Evolutionary conservation across 2,329 filamentous ascomycete species (phyloP).

Genomic region (Xylaria sp.): DNA sequence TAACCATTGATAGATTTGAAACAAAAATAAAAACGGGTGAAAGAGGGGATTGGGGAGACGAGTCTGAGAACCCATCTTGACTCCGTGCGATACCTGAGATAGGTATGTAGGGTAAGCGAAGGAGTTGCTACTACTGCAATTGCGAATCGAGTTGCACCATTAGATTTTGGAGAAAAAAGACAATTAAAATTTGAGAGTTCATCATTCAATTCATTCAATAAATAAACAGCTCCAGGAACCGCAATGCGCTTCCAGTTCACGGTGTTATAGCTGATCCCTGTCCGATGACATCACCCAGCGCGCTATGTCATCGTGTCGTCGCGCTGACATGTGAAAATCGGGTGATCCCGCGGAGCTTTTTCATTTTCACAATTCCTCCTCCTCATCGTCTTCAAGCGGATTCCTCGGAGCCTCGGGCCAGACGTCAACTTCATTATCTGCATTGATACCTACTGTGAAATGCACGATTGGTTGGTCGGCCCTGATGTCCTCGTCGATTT

Average conservation of each 20-base stretch:
- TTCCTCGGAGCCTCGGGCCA: not conserved
- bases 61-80: slow-evolving; percentile 29
- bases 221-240: not conserved
- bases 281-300: slow-evolving; percentile 11
- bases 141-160: not conserved
- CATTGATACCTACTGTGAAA: slow-evolving; percentile 31
- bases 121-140: not conserved
- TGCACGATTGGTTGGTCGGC: slow-evolving; percentile 32
- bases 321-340: slow-evolving; percentile 9
- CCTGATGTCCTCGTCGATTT: slow-evolving; percentile 39
- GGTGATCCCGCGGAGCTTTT: not conserved
- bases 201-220: not conserved
- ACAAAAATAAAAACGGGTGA: slow-evolving; percentile 66
- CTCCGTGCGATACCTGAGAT: not conserved
- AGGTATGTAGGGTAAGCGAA: not conserved
- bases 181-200: not conserved
- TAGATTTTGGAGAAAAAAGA: not conserved
- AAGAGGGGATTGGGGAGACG: slow-evolving; percentile 49
- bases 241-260: not conserved
- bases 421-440: slow-evolving; percentile 27
- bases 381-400: not conserved
- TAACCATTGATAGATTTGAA: slow-evolving; percentile 69
- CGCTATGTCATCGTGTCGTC: not conserved
- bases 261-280: not conserved
- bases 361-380: no score